phyloP scores from a whole-genome alignment of 371 early-diverging fungal species.

The Chytridium lagenaria region DNA sequence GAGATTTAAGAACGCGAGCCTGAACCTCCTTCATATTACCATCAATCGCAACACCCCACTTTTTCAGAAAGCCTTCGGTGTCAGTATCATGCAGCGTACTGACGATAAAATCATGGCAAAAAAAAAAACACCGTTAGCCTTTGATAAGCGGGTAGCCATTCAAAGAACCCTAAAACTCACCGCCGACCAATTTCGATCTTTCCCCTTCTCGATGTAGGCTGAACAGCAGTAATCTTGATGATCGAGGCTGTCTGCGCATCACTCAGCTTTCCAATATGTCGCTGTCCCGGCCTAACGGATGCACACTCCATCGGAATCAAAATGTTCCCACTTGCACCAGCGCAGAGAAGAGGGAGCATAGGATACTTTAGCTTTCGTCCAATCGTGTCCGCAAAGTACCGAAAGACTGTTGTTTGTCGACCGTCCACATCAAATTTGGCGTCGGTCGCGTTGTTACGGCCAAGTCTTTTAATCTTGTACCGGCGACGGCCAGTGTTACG shows the following conservation, averaged over 20 bases:
- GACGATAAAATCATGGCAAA: not conserved
- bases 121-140: slow-evolving; percentile 1
- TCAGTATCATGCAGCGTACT: slow-evolving; percentile 14
- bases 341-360: slow-evolving; percentile 35
- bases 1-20: slow-evolving; percentile 74
- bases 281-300: slow-evolving; percentile 32
- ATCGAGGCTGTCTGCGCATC: slow-evolving; percentile 37
- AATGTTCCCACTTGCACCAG: slow-evolving; percentile 33
- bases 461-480: slow-evolving; percentile 46
- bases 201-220: slow-evolving; percentile 24
- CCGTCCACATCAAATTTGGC: slow-evolving; percentile 9
- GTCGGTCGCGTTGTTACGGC: slow-evolving; percentile 29
- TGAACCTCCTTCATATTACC: slow-evolving; percentile 58
- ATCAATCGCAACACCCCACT: slow-evolving; percentile 44
- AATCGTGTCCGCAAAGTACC: slow-evolving; percentile 39
- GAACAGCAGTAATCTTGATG: slow-evolving; percentile 38
- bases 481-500: slow-evolving; percentile 37
- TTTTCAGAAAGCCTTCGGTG: not conserved
- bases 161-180: too few relatives aligned
- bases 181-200: slow-evolving; percentile 25
- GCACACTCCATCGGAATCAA: slow-evolving; percentile 52
- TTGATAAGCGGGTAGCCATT: too few relatives aligned
- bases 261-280: slow-evolving; percentile 39
- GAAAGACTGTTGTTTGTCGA: slow-evolving; percentile 23
- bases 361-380: slow-evolving; percentile 45